These are phyloP conservation scores for Antrodiella citrinella DNA, from an alignment of 768 basidiomycete genomes.

Conservation along the genomic window DNA sequence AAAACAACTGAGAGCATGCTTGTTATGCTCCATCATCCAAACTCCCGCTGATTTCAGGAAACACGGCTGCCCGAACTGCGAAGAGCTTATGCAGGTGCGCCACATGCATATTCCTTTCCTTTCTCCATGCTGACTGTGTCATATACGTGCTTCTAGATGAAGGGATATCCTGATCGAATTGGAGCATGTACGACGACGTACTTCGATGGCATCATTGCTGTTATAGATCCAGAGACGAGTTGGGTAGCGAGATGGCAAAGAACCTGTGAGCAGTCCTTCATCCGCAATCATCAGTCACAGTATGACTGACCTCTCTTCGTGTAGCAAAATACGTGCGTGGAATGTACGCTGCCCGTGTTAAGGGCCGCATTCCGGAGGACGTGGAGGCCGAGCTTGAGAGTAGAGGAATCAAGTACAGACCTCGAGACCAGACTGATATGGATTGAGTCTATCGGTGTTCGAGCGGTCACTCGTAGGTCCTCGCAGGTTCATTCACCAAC, in stretches of 20 bases:
- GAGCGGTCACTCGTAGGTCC: too few relatives aligned
- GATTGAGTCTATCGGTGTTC: constrained; percentile 46
- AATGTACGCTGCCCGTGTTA: constrained; percentile 89
- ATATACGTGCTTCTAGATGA: too few relatives aligned
- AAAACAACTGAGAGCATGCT: constrained; percentile 80
- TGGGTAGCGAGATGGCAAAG: constrained; percentile 98
- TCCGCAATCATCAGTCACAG: not conserved
- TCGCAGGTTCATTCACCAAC: too few relatives aligned
- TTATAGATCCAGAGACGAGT: constrained; percentile 77
- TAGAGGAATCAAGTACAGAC: constrained; percentile 77
- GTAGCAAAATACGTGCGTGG: constrained; percentile 86
- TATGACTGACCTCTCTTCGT: constrained; percentile 1
- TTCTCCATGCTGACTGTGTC: too few relatives aligned
- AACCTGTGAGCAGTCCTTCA: constrained; percentile 51
- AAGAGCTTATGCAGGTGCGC: constrained; percentile 84
- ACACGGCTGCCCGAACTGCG: constrained; percentile 93
- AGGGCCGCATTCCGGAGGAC: constrained; percentile 78
- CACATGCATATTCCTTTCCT: too few relatives aligned
- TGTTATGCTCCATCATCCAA: constrained; percentile 90
- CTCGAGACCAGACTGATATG: constrained; percentile 71
- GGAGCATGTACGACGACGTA: constrained; percentile 82
- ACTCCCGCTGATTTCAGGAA: constrained; percentile 75
- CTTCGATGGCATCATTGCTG: constrained; percentile 88
- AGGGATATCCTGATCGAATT: constrained; percentile 78
- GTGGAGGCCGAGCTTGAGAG: constrained; percentile 74